Percentiles rank a stretch among this genome's conserved stretches.
These are phyloP conservation scores for Lobosporangium transversale DNA, from an alignment of 192 early-diverging fungal genomes.

Conservation along the genomic window DNA sequence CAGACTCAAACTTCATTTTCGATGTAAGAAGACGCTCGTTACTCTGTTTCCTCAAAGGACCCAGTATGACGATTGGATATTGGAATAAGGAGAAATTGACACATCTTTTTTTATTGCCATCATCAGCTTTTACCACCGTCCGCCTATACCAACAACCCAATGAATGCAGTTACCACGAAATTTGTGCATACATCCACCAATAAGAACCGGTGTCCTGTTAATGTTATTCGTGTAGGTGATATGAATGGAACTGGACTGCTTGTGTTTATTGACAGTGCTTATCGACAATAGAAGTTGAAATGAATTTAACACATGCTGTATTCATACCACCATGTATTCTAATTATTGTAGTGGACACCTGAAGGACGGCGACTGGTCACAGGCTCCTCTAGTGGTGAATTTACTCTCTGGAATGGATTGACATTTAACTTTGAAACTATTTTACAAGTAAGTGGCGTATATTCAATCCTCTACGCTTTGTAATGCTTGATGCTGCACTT, in stretches of 20 bases:
- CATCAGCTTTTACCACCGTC: slow-evolving; percentile 74
- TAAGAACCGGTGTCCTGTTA: slow-evolving; percentile 90
- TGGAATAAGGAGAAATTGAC: too few relatives aligned
- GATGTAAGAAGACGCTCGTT: slow-evolving; percentile 61
- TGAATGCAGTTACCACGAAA: slow-evolving; percentile 82
- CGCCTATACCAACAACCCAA: slow-evolving; percentile 71
- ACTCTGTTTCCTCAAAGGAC: neutral
- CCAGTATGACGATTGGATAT: too few relatives aligned
- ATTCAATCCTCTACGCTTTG: neutral
- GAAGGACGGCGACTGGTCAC: slow-evolving; percentile 95
- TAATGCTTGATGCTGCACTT: neutral
- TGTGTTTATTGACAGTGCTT: too few relatives aligned
- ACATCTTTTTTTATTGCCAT: too few relatives aligned
- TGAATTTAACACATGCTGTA: too few relatives aligned
- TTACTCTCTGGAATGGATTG: slow-evolving; percentile 97
- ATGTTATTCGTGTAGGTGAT: slow-evolving; percentile 84
- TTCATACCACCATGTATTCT: too few relatives aligned
- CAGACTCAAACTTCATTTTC: slow-evolving; percentile 78
- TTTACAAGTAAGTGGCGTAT: slow-evolving; percentile 68
- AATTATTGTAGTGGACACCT: slow-evolving; percentile 97
- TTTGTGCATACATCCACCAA: slow-evolving; percentile 95
- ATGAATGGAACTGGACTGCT: too few relatives aligned
- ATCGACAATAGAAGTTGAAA: too few relatives aligned
- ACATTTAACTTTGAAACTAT: slow-evolving; percentile 99
- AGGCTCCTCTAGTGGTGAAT: slow-evolving; percentile 92